Evolutionary conservation across 2,329 filamentous ascomycete species (phyloP).

Genomic region (Juglanconis oblonga): DNA sequence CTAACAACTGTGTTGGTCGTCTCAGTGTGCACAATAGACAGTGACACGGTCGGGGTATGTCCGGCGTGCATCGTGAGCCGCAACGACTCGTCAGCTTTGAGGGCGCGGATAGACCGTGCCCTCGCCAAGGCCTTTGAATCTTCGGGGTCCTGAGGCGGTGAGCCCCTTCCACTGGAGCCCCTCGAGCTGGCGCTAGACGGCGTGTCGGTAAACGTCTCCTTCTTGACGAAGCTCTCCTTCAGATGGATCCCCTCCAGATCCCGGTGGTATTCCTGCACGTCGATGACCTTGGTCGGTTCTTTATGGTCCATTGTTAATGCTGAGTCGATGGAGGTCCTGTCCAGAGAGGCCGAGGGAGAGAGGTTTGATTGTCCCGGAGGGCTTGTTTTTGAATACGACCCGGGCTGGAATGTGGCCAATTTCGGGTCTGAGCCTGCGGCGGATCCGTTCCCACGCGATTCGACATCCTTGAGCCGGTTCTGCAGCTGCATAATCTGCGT

Average conservation of each 20-base stretch:
- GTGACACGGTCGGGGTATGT: constrained; percentile 60
- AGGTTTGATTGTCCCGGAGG: constrained; percentile 33
- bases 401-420: constrained; percentile 18
- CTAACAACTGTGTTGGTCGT: constrained; percentile 36
- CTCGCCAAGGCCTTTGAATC: constrained; percentile 6
- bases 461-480: constrained; percentile 19
- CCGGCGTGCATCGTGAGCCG: constrained; percentile 61
- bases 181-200: constrained; percentile 27
- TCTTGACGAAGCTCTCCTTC: constrained; percentile 51
- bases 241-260: constrained; percentile 59
- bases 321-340: not conserved
- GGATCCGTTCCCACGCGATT: constrained; percentile 13
- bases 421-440: constrained; percentile 8
- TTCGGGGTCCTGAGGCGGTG: constrained; percentile 14
- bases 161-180: constrained; percentile 25
- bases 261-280: constrained; percentile 56
- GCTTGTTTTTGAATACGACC: constrained; percentile 25
- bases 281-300: constrained; percentile 36
- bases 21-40: constrained; percentile 45
- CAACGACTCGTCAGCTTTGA: constrained; percentile 46
- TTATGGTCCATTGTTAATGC: constrained; percentile 2
- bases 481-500: constrained; percentile 19
- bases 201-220: constrained; percentile 46
- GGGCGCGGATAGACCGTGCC: constrained; percentile 20
- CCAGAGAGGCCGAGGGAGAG: constrained; percentile 23